Evolutionary conservation across 768 basidiomycete genomes (phyloP), one percentile per base, ranked within the genome.

Genomic region (Albatrellus ellisii): DNA sequence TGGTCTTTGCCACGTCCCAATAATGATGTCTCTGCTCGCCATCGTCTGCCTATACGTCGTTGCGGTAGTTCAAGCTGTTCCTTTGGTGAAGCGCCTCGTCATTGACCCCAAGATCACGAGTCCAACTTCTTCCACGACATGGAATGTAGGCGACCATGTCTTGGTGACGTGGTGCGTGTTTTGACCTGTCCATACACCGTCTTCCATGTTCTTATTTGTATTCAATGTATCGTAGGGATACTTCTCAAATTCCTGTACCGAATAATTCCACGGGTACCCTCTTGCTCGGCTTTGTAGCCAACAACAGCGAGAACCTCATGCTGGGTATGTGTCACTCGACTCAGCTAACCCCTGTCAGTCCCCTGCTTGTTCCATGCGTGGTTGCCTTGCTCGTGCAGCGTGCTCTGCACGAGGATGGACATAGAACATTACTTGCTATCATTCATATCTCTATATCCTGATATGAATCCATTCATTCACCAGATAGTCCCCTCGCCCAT

Each of bases 211-310:
- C 34, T 20, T 15, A 15, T 36, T 11, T 12, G 34, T 36, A 12
- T 36, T 18, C 6, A 4, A 9, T 1, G 35, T 6, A 18, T 14
- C 20, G 18, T 42, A 45, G 46, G 49, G 54, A 61, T 44, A 49
- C 56, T 6, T 46, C 52, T 18, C 44, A 59, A 28, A 52, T 79
- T 26, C 74, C 73, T 2, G 14, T 22, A 1, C 56, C 63, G 28
- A 57, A 54, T 18, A 54, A 60, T 45, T 56, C 58, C 5, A 65
- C 59, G 4, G 63, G 76, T 11, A 18, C 55, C 26, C 47, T 76
- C 32, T 48, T 76, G 6, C 64, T 79, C 20, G 77, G 75, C 8
- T 59, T 58, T 46, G 15, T 51, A 44, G 48, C 54, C 42, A 51
- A 52, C 41, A 56, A 58, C 40, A 49, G 50, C 26, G 52, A 48